A percentile compares a stretch with the other conserved stretches of the same genome.
These are phyloP conservation scores for Saccharomyces pastorianus DNA, from an alignment of 1,139 yeast species.

Conservation along the genomic window DNA sequence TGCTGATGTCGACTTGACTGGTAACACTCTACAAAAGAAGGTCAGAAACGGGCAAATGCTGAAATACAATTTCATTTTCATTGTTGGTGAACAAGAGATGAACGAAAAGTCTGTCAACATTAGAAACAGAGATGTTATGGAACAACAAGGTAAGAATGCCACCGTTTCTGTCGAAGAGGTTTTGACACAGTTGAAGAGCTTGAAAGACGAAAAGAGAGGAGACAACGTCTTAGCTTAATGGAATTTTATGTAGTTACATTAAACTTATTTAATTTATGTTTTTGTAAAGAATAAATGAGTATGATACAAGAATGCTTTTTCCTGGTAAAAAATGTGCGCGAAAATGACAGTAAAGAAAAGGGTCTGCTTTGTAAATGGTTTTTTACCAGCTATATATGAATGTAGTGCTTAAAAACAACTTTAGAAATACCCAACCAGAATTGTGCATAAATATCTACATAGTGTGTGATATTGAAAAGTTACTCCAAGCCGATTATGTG, in stretches of 20 bases:
- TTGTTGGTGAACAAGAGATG: constrained; percentile 93
- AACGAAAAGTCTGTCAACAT: constrained; percentile 71
- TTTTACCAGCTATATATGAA: neutral
- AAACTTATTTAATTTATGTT: neutral
- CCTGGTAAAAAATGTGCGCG: neutral
- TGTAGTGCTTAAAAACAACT: neutral
- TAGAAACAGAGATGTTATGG: constrained; percentile 85
- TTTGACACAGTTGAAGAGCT: constrained; percentile 52
- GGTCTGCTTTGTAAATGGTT: neutral
- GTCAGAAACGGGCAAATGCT: constrained; percentile 89
- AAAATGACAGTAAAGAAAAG: neutral
- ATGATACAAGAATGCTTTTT: neutral
- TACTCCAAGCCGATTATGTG: too few species aligned
- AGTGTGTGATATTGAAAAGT: neutral
- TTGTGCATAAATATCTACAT: too few species aligned
- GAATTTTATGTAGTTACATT: neutral
- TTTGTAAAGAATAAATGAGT: neutral
- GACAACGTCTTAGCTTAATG: constrained; percentile 43
- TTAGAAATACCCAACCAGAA: too few species aligned
- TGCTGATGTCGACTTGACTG: constrained; percentile 86
- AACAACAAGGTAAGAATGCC: constrained; percentile 82
- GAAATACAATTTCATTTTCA: constrained; percentile 88
- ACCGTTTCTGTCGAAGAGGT: constrained; percentile 66
- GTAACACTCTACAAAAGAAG: constrained; percentile 94
- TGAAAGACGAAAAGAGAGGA: constrained; percentile 60